phyloP scores from a whole-genome alignment of 1,284 basidiomycete species.

The Leccinum fuscescens region DNA sequence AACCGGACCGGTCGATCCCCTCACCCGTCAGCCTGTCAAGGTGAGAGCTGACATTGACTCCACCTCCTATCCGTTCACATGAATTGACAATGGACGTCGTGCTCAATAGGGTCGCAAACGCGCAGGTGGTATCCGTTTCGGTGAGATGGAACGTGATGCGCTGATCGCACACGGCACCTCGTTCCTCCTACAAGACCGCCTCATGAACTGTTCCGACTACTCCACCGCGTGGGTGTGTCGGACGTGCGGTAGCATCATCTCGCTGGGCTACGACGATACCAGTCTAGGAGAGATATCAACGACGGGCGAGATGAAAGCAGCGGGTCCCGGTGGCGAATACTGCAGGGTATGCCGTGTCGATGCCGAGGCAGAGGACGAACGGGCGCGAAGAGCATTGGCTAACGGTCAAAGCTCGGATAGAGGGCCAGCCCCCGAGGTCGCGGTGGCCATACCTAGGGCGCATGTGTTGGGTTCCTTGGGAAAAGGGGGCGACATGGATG shows the following conservation, averaged over 20 bases:
- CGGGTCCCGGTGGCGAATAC: conserved; percentile 81
- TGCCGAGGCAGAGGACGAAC: conserved; percentile 61
- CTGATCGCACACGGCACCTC: conserved; percentile 98
- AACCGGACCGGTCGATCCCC: conserved; percentile 92
- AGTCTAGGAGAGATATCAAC: conserved; percentile 64
- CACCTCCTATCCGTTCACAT: neutral
- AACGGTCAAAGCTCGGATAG: conserved; percentile 45
- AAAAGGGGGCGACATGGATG: conserved; percentile 83
- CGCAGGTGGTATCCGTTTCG: conserved; percentile 98
- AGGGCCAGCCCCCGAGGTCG: conserved; percentile 47
- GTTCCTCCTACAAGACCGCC: conserved; percentile 94
- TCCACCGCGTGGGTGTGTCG: conserved; percentile 98
- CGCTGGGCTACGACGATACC: conserved; percentile 89
- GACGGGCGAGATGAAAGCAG: conserved; percentile 49
- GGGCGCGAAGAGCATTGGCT: conserved; percentile 52
- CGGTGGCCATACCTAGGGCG: conserved; percentile 60
- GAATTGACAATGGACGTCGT: conserved; percentile 5
- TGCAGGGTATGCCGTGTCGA: conserved; percentile 84
- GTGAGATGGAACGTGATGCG: conserved; percentile 99
- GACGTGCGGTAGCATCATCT: conserved; percentile 92
- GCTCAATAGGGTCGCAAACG: conserved; percentile 86
- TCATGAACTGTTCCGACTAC: conserved; percentile 99
- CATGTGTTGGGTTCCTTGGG: conserved; percentile 58
- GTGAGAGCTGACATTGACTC: conserved; percentile 41
- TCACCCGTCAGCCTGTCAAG: conserved; percentile 98